These are phyloP conservation scores for Malus sieversii DNA, from an alignment of 306 rosid species.

Conservation along the genomic window DNA sequence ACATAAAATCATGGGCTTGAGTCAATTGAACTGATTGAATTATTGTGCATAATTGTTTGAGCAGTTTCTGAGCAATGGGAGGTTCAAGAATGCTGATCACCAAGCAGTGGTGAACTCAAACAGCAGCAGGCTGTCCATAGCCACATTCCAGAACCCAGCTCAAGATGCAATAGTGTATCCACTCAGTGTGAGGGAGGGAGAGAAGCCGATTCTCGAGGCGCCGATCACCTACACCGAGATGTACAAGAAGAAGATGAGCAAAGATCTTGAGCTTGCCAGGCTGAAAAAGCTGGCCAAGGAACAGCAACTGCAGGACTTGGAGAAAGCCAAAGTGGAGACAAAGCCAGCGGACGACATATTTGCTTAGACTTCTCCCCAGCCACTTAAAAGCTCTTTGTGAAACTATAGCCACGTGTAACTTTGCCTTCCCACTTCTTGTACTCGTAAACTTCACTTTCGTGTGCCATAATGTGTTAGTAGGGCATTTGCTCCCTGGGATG, in stretches of 20 bases:
- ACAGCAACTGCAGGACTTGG: slow-evolving; percentile 19
- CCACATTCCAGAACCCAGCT: slow-evolving; percentile 83
- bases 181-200: slow-evolving; percentile 55
- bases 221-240: slow-evolving; percentile 68
- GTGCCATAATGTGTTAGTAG: background rate
- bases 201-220: slow-evolving; percentile 41
- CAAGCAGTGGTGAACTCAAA: slow-evolving; percentile 91
- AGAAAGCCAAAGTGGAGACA: slow-evolving; percentile 13
- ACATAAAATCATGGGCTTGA: background rate
- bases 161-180: slow-evolving; percentile 66
- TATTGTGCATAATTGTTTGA: background rate
- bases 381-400: background rate
- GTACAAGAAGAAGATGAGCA: slow-evolving; percentile 70
- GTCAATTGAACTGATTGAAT: background rate
- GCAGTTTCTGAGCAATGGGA: slow-evolving; percentile 81
- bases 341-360: slow-evolving; percentile 42
- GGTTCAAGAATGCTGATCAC: slow-evolving; percentile 91
- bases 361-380: slow-evolving; percentile 19
- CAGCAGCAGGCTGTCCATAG: slow-evolving; percentile 68
- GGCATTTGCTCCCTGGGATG: background rate
- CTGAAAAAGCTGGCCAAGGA: slow-evolving; percentile 61
- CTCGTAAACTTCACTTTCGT: background rate
- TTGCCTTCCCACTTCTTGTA: background rate
- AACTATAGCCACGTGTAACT: background rate
- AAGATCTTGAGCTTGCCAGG: slow-evolving; percentile 55